Evolutionary conservation across 2,329 filamentous ascomycete species (phyloP), one percentile per base, ranked within the genome.

Genomic region (Curvularia verruculosa): DNA sequence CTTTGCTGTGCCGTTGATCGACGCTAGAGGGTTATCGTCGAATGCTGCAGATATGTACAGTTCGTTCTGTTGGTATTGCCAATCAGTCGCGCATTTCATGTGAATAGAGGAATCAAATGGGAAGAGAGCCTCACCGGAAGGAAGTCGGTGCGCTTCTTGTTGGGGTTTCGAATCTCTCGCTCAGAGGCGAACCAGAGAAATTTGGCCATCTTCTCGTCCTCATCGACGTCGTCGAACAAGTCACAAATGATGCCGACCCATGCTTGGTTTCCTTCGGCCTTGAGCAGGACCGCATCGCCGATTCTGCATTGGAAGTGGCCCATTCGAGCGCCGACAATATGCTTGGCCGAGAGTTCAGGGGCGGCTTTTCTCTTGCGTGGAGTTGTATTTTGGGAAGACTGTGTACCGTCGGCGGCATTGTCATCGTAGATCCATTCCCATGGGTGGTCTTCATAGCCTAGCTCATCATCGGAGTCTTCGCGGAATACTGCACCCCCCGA

Each of bases 171-270:
- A 59, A 97, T 91, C 77, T 98, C 94, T 69, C 89, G 90, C 68
- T 96, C 90, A 0, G 91, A 92, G 0, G 91, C 92, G 73, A 99
- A 97, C 95, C 95, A 99, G 84, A 97, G 89, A 71, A 99, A 95
- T 61, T 89, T 90, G 53, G 90, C 94, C 24, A 88, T 87, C 81
- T 92, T 97, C 60, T 82, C 80, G 3, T 87, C 88, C 12, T 75
- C 69, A 19, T 66, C 67, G 43, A 61, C 61, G 44, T 89, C 87
- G 44, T 94, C 87, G 37, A 88, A 74, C 65, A 99, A 96, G 41
- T 91, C 88, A 68, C 89, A 89, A 50, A 97, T 89, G 60, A 99
- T 87, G 31, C 91, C 95, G 2, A 96, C 90, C 93, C 95, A 99
- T 10, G 92, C 90, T 69, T 96, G 92, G 63, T 91, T 91, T 39